phyloP scores from a whole-genome alignment of 1,284 basidiomycete species.

The Sutorius eximius region DNA sequence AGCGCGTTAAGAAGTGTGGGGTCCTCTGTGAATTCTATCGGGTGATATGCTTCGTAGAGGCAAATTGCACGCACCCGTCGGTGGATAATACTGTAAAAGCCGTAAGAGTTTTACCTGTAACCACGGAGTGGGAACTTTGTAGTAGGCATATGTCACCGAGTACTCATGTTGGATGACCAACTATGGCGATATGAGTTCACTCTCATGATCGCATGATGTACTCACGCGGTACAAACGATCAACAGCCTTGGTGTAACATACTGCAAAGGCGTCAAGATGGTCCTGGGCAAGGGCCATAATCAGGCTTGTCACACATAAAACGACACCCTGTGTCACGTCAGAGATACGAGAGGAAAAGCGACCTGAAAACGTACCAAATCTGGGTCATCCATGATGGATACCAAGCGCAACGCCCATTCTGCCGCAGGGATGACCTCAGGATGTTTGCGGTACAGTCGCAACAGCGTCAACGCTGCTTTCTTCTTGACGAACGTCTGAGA shows the following conservation, averaged over 20 bases:
- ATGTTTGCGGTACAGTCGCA: constrained; percentile 94
- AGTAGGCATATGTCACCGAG: constrained; percentile 89
- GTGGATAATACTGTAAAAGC: constrained; percentile 93
- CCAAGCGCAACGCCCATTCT: constrained; percentile 95
- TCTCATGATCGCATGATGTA: constrained; percentile 10
- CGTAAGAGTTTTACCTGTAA: constrained; percentile 95
- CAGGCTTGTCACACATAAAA: constrained; percentile 89
- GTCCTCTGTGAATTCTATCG: constrained; percentile 61
- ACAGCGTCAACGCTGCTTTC: constrained; percentile 93
- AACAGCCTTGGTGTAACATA: constrained; percentile 94
- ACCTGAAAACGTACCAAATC: constrained; percentile 64
- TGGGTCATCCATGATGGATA: constrained; percentile 92
- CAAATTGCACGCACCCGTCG: constrained; percentile 63
- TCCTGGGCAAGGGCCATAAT: constrained; percentile 97
- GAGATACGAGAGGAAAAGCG: background rate
- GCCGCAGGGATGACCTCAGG: constrained; percentile 89
- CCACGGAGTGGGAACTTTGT: constrained; percentile 98
- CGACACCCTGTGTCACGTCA: constrained; percentile 71
- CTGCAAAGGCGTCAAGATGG: constrained; percentile 83
- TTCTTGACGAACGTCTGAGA: constrained; percentile 97
- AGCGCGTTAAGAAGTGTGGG: constrained; percentile 75
- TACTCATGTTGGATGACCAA: constrained; percentile 91
- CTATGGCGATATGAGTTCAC: constrained; percentile 42
- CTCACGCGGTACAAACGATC: constrained; percentile 83
- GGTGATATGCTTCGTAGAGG: background rate